These are phyloP conservation scores for Xylariaceae sp. DNA, from an alignment of 2,329 filamentous ascomycete genomes.

Conservation along the genomic window DNA sequence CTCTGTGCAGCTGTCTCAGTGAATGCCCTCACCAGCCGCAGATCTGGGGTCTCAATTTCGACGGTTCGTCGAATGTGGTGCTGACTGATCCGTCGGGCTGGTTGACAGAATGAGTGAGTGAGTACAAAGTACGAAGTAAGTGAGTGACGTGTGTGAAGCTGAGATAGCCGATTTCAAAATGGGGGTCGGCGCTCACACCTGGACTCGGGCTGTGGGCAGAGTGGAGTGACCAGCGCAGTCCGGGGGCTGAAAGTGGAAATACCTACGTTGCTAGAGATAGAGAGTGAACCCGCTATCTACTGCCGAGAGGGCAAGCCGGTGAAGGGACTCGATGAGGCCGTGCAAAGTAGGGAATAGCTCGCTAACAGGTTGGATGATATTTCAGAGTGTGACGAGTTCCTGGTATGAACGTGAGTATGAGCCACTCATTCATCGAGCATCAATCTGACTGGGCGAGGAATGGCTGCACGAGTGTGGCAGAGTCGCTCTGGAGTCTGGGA, in stretches of 20 bases:
- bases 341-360: slow-evolving; percentile 17
- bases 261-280: slow-evolving; percentile 11
- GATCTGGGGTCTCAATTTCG: slow-evolving; percentile 16
- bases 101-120: slow-evolving; percentile 4
- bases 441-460: background rate
- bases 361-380: slow-evolving; percentile 2
- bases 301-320: background rate
- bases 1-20: background rate
- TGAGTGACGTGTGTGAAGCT: slow-evolving; percentile 12
- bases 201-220: slow-evolving; percentile 22
- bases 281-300: background rate
- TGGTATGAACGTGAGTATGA: background rate
- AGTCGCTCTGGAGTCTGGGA: background rate
- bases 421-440: background rate
- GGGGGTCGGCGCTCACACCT: slow-evolving; percentile 18
- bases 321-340: slow-evolving; percentile 22
- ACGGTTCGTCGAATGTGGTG: slow-evolving; percentile 17
- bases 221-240: slow-evolving; percentile 26
- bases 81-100: background rate
- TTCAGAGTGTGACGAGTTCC: slow-evolving; percentile 4
- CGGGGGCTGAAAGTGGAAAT: slow-evolving; percentile 30
- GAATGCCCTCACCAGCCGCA: slow-evolving; percentile 8
- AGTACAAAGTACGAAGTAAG: background rate
- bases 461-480: slow-evolving; percentile 12
- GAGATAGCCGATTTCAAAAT: slow-evolving; percentile 20